Evolutionary conservation across 1,139 yeast species (phyloP).

Genomic region (Pichia sp.): DNA sequence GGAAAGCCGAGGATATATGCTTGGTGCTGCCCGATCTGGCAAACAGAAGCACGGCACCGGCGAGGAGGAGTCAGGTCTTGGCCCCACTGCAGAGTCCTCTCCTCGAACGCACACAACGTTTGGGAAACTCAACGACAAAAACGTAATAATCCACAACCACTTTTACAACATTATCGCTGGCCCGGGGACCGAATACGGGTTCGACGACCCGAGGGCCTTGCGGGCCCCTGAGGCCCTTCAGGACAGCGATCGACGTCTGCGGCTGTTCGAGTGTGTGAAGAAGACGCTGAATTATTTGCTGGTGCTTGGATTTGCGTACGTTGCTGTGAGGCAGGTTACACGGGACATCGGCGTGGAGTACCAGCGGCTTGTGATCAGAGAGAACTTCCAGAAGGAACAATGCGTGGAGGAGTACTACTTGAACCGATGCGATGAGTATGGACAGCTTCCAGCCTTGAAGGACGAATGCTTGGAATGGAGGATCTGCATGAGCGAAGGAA

Average conservation of each 20-base stretch:
- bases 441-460: slow-evolving; percentile 57
- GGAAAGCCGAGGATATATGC: slow-evolving; percentile 15
- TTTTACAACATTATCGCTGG: slow-evolving; percentile 7
- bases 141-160: slow-evolving; percentile 12
- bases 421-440: slow-evolving; percentile 54
- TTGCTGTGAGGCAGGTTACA: slow-evolving; percentile 44
- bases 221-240: neutral
- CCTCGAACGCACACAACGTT: neutral
- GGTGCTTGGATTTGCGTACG: slow-evolving; percentile 32
- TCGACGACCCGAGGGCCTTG: neutral
- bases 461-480: slow-evolving; percentile 56
- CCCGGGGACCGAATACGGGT: neutral
- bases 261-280: slow-evolving; percentile 43
- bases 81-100: neutral
- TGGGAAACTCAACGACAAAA: slow-evolving; percentile 1
- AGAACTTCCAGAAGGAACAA: slow-evolving; percentile 40
- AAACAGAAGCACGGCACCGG: neutral
- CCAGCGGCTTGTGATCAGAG: slow-evolving; percentile 37
- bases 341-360: slow-evolving; percentile 51
- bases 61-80: neutral
- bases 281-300: slow-evolving; percentile 45
- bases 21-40: neutral
- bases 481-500: slow-evolving; percentile 55
- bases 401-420: slow-evolving; percentile 50
- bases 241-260: neutral